These are phyloP conservation scores for Pharnaceum exiguum DNA, from an alignment of 148 eudicot genomes.

Conservation along the genomic window DNA sequence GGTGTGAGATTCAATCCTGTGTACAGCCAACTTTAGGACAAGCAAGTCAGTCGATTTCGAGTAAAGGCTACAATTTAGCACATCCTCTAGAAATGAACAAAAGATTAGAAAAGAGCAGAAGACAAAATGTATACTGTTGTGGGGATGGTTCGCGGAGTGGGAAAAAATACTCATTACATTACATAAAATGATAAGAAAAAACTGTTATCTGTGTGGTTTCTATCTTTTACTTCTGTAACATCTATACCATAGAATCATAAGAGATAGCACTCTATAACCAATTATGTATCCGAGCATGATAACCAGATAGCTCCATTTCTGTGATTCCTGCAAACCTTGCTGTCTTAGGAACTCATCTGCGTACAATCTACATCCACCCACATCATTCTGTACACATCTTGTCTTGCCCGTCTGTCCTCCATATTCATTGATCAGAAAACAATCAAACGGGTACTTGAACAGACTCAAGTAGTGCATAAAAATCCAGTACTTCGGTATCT, in stretches of 20 bases:
- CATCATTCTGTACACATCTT: conserved; percentile 45
- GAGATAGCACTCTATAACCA: conserved; percentile 76
- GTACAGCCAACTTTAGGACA: too few species aligned
- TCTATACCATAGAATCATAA: conserved; percentile 66
- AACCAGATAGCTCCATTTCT: conserved; percentile 73
- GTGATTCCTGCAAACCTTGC: conserved; percentile 63
- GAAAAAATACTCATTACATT: neutral
- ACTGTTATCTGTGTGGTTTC: neutral
- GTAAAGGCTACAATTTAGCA: too few species aligned
- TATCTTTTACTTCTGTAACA: conserved; percentile 52
- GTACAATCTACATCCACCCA: conserved; percentile 44
- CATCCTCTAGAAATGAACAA: too few species aligned
- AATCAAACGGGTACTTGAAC: conserved; percentile 96
- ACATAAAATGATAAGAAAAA: neutral
- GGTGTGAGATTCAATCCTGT: too few species aligned
- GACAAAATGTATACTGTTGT: too few species aligned
- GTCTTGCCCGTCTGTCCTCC: conserved; percentile 60
- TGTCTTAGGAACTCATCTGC: conserved; percentile 64
- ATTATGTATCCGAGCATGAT: conserved; percentile 75
- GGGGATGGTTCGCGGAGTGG: too few species aligned
- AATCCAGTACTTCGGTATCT: conserved; percentile 79
- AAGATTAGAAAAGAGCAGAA: too few species aligned
- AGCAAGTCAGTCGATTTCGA: too few species aligned
- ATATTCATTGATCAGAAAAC: conserved; percentile 84
- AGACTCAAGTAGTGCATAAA: conserved; percentile 94